A percentile compares a stretch with the other conserved stretches of the same genome.
phyloP scores from a whole-genome alignment of 345 rosid genomes.

The Heritiera fomes region DNA sequence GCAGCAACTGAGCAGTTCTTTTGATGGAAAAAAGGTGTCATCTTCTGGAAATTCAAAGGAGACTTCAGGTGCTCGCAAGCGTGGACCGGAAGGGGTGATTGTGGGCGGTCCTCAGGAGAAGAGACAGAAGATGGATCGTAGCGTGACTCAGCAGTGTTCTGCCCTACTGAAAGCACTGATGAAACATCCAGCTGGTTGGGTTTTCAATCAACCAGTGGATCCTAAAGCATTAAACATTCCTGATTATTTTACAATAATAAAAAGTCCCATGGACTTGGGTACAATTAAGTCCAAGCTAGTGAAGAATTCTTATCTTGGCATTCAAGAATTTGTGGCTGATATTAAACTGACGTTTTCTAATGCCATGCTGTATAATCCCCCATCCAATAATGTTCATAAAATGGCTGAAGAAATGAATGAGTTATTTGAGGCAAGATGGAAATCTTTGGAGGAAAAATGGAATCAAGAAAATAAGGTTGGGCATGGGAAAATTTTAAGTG shows the following conservation, averaged over 20 bases:
- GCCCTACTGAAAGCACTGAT: constrained; percentile 43
- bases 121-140: constrained; percentile 56
- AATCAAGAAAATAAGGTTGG: constrained; percentile 27
- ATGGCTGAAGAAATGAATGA: constrained; percentile 48
- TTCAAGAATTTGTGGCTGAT: constrained; percentile 80
- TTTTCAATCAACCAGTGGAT: constrained; percentile 71
- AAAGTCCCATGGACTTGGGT: constrained; percentile 82
- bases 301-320: constrained; percentile 42
- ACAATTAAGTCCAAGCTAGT: constrained; percentile 57
- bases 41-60: constrained; percentile 21
- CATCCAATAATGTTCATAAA: constrained; percentile 48
- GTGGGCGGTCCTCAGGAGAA: constrained; percentile 42
- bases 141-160: constrained; percentile 49
- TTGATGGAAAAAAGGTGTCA: constrained; percentile 22
- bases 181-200: constrained; percentile 48
- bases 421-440: constrained; percentile 66
- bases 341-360: constrained; percentile 73
- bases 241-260: constrained; percentile 67
- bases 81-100: constrained; percentile 28
- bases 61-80: constrained; percentile 37
- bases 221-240: constrained; percentile 60
- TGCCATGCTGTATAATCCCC: constrained; percentile 86
- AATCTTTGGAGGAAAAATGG: constrained; percentile 54
- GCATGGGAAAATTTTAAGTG: constrained; percentile 27
- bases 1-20: constrained; percentile 16